Evolutionary conservation across 169 alveolate species (phyloP).

Genomic region (Besnoitia besnoiti): DNA sequence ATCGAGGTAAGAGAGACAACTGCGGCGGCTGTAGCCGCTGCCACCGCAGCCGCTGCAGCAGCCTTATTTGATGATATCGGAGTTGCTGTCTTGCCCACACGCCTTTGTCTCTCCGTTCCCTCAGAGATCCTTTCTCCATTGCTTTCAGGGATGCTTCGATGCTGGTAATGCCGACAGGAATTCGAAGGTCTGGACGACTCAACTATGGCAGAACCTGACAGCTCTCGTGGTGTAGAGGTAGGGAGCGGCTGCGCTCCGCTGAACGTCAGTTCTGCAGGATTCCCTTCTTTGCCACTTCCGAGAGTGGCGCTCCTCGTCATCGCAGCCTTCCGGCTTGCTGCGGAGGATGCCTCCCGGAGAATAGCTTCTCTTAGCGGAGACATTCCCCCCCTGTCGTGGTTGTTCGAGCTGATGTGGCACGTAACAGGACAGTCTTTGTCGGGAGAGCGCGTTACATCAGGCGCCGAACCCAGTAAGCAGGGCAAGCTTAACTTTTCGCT

Average conservation of each 20-base stretch:
- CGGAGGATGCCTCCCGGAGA: neutral
- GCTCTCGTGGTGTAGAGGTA: neutral
- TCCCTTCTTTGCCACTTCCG: neutral
- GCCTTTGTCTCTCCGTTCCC: neutral
- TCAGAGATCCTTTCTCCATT: neutral
- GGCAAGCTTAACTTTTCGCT: too few relatives aligned
- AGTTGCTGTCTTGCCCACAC: neutral
- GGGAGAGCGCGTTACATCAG: too few relatives aligned
- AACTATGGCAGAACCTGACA: too few relatives aligned
- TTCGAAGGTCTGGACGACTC: neutral
- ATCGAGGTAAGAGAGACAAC: neutral
- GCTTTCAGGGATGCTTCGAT: neutral
- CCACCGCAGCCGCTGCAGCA: neutral
- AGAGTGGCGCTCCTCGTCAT: neutral
- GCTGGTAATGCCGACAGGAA: neutral
- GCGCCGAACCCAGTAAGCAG: too few relatives aligned
- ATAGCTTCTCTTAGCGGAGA: too few relatives aligned
- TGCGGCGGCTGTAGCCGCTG: neutral
- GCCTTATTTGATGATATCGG: neutral
- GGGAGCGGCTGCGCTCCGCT: neutral
- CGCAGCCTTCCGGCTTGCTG: neutral
- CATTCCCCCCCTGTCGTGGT: too few relatives aligned
- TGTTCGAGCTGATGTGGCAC: too few relatives aligned
- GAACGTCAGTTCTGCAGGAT: neutral
- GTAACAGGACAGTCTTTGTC: too few relatives aligned